Evolutionary conservation across 163 green algal genomes (phyloP), one percentile per base, ranked within the genome.

Genomic region (Chlorella variabilis): DNA sequence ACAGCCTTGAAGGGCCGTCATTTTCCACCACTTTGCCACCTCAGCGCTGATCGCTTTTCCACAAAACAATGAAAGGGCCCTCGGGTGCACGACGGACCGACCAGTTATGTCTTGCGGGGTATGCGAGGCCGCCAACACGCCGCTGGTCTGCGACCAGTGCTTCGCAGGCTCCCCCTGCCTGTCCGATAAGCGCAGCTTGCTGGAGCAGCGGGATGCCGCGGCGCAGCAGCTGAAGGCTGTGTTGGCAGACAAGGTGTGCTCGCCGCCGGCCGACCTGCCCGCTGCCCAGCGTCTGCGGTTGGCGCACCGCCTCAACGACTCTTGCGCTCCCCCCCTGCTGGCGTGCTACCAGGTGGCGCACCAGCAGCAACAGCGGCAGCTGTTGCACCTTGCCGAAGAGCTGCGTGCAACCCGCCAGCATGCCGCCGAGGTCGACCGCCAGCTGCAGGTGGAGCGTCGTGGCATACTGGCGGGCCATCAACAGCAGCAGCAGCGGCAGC

Each of bases 191-290:
- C 27, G 48, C 8, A 58, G 31, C 17, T 17, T 82, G 33, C 2
- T 13, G 23, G 62, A 75, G 48, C 41, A 76, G 63, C 56, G 63
- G 34, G 76, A 82, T 68, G 76, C 63, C 3, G 48, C 49, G 4
- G 17, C 42, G 68, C 33, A 38, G 3, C 45, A 49, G 45, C 34
- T 82, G 48, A 27, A 36, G 25, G 63, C 11, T 21, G 38, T 49
- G 63, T 36, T 82, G 34, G 76, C 48, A 13, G 62, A 66, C 76
- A 82, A 82, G 76, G 76, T 75, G 34, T 39, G 73, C 54, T 36
- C 20, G 34, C 9, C 36, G 2, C 7, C 68, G 38, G 34, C 11
- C 21, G 18, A 20, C 20, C 21, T 33, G 34, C 8, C 7, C 2
- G 4, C 13, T 20, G 20, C 15, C 5, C 2, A 33, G 38, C 38